phyloP scores from a whole-genome alignment of 495 filamentous ascomycete species.

The Daldinia grandis region DNA sequence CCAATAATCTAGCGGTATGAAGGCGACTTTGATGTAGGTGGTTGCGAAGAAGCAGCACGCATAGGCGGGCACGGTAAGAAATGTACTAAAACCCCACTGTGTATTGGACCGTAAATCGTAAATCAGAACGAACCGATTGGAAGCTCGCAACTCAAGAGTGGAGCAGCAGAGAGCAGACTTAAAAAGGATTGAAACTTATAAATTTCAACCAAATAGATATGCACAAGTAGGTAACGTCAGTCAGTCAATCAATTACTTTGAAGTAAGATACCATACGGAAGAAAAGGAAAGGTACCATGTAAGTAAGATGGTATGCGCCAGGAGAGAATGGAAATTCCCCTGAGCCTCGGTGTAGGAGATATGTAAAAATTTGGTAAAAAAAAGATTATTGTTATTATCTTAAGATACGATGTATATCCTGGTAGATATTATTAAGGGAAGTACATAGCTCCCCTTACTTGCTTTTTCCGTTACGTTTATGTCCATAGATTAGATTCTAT shows the following conservation, averaged over 20 bases:
- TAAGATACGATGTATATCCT: slow-evolving; percentile 15
- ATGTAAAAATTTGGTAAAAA: slow-evolving; percentile 32
- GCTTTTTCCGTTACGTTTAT: slow-evolving; percentile 33
- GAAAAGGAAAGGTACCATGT: slow-evolving; percentile 13
- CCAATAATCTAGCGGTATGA: slow-evolving; percentile 15
- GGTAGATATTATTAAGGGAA: slow-evolving; percentile 17
- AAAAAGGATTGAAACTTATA: slow-evolving; percentile 14
- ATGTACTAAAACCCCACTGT: slow-evolving; percentile 15
- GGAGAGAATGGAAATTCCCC: slow-evolving; percentile 26
- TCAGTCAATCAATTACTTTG: not conserved
- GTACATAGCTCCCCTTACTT: slow-evolving; percentile 19
- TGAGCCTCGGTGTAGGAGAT: slow-evolving; percentile 30
- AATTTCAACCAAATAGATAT: slow-evolving; percentile 12
- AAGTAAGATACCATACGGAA: slow-evolving; percentile 10
- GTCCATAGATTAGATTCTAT: slow-evolving; percentile 36
- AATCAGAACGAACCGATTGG: slow-evolving; percentile 36
- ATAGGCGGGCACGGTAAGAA: slow-evolving; percentile 5
- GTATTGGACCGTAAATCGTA: slow-evolving; percentile 27
- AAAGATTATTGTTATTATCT: slow-evolving; percentile 18
- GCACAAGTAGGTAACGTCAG: slow-evolving; percentile 10
- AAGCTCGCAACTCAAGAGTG: slow-evolving; percentile 24
- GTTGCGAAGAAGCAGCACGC: slow-evolving; percentile 9
- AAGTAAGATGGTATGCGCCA: slow-evolving; percentile 28
- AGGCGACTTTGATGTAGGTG: slow-evolving; percentile 6
- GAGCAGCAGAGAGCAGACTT: slow-evolving; percentile 16